A percentile compares a stretch with the other conserved stretches of the same genome.
Evolutionary conservation across 73 alveolate species (phyloP).

Genomic region (Diophrys sp.): DNA sequence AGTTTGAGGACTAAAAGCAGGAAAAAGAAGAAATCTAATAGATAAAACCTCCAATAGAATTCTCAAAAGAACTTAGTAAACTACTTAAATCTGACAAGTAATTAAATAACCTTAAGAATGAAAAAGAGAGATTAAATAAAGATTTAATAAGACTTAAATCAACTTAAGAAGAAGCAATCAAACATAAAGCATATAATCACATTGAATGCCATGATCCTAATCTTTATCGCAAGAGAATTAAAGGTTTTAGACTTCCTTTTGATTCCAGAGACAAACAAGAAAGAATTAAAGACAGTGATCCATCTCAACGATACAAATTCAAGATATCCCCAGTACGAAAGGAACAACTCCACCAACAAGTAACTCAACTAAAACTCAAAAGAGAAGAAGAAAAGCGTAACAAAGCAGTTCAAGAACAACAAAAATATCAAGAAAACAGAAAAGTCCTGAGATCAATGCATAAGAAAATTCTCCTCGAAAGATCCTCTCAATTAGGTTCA

Average conservation of each 20-base stretch:
- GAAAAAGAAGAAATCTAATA: background rate
- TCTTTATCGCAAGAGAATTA: conserved; percentile 15
- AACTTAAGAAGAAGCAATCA: background rate
- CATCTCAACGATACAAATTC: conserved; percentile 3
- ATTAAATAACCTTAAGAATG: too few species aligned
- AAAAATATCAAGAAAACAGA: conserved; percentile 11
- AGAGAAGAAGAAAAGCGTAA: conserved; percentile 10
- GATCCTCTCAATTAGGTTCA: too few species aligned
- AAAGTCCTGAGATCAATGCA: conserved; percentile 9
- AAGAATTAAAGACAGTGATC: background rate
- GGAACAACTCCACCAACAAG: conserved; percentile 1
- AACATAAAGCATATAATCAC: background rate
- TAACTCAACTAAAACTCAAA: background rate
- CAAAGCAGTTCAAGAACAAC: background rate
- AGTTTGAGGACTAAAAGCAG: background rate
- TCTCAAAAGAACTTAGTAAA: background rate
- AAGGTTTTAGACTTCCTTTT: conserved; percentile 23
- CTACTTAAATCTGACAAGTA: too few species aligned
- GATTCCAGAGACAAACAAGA: conserved; percentile 6
- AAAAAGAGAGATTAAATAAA: conserved; percentile 3
- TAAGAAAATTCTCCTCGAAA: conserved; percentile 4
- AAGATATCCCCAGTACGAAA: background rate
- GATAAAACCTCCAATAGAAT: background rate
- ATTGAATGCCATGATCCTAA: conserved; percentile 7
- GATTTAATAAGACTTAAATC: background rate